A percentile compares a stretch with the other conserved stretches of the same genome.
These are phyloP conservation scores for Platanthera zijinensis DNA, from an alignment of 106 monocot species.

Conservation along the genomic window DNA sequence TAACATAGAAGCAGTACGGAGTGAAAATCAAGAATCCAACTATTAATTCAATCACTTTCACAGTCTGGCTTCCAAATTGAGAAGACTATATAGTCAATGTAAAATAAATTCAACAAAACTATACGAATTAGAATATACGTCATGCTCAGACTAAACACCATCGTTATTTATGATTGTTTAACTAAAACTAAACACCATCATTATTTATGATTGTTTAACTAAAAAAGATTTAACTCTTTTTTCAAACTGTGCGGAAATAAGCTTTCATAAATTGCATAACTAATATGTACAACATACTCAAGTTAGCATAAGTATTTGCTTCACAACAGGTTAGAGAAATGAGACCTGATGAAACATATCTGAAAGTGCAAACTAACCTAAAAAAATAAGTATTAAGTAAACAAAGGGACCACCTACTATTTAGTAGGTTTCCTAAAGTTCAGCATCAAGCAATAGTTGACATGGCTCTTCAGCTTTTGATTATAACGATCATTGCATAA, in stretches of 20 bases:
- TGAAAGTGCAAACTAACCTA: background rate
- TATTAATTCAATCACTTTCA: background rate
- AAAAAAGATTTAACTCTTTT: background rate
- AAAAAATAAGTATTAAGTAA: background rate
- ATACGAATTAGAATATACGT: background rate
- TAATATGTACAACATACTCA: background rate
- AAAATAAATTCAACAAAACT: background rate
- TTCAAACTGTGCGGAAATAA: background rate
- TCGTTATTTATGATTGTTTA: background rate
- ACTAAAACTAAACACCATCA: background rate
- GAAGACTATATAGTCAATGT: background rate
- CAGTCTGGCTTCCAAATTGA: background rate
- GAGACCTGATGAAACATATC: background rate
- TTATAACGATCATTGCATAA: slow-evolving; percentile 94
- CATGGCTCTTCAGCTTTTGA: slow-evolving; percentile 90
- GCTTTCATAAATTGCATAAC: background rate
- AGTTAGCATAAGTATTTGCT: background rate
- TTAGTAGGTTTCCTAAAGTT: slow-evolving; percentile 96
- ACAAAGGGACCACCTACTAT: slow-evolving; percentile 55
- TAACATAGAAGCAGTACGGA: background rate
- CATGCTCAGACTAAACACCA: background rate
- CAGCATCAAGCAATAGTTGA: slow-evolving; percentile 75
- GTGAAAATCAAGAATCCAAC: background rate
- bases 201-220: background rate
- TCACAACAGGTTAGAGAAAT: background rate